phyloP scores from a whole-genome alignment of 1,284 basidiomycete genomes.

The Melanopsichium pennsylvanicum region DNA sequence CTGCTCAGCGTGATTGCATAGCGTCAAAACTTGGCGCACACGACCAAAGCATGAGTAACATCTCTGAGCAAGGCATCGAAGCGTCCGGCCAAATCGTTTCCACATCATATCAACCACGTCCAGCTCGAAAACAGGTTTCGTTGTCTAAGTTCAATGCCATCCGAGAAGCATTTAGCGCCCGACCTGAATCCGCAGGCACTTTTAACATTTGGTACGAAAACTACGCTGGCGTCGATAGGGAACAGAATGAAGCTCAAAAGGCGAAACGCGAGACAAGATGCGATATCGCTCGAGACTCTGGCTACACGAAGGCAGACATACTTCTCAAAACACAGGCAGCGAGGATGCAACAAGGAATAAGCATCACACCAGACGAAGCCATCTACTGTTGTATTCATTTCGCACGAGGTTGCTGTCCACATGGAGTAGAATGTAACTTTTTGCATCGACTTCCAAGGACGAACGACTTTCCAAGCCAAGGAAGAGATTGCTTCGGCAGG shows the following conservation, averaged over 20 bases:
- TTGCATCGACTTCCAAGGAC: conserved; percentile 77
- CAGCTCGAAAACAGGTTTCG: conserved; percentile 61
- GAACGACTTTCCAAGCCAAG: conserved; percentile 81
- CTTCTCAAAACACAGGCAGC: conserved; percentile 27
- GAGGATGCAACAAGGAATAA: conserved; percentile 14
- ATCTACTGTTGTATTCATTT: conserved; percentile 96
- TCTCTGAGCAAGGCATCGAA: not conserved
- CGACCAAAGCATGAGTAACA: conserved; percentile 24
- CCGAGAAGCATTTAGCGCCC: conserved; percentile 51
- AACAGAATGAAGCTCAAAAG: conserved; percentile 71
- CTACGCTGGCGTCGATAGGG: conserved; percentile 78
- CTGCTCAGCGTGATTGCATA: too few relatives aligned
- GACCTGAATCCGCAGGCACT: conserved; percentile 50
- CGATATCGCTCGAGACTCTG: conserved; percentile 84
- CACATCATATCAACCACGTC: conserved; percentile 49
- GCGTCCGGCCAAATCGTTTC: conserved; percentile 20
- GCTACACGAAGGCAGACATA: conserved; percentile 74
- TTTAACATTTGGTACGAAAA: conserved; percentile 98
- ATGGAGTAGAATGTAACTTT: conserved; percentile 94
- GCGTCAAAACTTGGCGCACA: too few relatives aligned
- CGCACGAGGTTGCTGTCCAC: conserved; percentile 93
- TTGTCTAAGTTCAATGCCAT: conserved; percentile 56
- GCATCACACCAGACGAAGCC: conserved; percentile 70
- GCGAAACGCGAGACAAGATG: conserved; percentile 89
- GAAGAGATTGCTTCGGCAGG: conserved; percentile 94